phyloP scores from a whole-genome alignment of 208 protist species.

The Acanthamoeba divionensis region DNA sequence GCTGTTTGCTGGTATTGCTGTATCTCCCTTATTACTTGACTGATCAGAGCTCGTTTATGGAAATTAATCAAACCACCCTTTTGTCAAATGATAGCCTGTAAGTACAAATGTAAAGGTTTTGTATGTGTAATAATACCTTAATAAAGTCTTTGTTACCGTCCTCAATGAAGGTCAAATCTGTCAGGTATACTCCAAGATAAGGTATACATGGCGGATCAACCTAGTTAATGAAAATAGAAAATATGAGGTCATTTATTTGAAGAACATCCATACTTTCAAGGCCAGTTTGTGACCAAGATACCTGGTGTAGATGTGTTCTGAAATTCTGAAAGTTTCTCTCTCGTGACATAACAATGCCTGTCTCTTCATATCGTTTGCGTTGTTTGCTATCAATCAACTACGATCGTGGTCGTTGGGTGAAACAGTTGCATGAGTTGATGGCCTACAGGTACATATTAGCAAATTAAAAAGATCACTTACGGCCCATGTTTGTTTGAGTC shows the following conservation, averaged over 20 bases:
- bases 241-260: neutral
- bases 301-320: neutral
- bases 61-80: slow-evolving; percentile 41
- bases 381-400: slow-evolving; percentile 19
- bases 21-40: slow-evolving; percentile 12
- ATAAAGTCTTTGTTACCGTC: slow-evolving; percentile 73
- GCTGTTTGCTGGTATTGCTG: slow-evolving; percentile 52
- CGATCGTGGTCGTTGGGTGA: neutral
- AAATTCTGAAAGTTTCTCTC: slow-evolving; percentile 41
- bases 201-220: slow-evolving; percentile 54
- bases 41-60: neutral
- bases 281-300: neutral
- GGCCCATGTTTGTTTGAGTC: slow-evolving; percentile 71
- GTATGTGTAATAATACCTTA: neutral
- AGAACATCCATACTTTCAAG: neutral
- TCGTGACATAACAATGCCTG: neutral
- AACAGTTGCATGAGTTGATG: neutral
- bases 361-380: slow-evolving; percentile 28
- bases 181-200: slow-evolving; percentile 72
- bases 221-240: neutral
- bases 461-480: slow-evolving; percentile 5
- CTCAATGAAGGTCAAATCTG: slow-evolving; percentile 80
- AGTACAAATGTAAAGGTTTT: neutral
- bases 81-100: neutral
- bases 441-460: neutral